phyloP scores from a whole-genome alignment of 148 eudicot species.

The Cornus florida region DNA sequence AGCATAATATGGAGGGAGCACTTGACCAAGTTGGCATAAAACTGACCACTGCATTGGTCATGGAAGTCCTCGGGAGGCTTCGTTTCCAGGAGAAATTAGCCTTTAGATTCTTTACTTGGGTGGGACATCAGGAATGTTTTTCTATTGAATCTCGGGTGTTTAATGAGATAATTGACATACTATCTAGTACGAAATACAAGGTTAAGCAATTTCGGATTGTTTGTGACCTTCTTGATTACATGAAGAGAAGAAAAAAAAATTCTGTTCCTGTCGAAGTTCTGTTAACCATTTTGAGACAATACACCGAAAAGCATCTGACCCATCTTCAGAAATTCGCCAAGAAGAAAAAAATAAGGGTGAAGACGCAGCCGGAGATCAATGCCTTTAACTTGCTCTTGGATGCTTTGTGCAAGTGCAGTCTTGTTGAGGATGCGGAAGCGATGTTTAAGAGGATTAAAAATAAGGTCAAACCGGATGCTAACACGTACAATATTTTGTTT shows the following conservation, averaged over 20 bases:
- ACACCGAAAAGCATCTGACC: constrained; percentile 76
- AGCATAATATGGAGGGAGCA: constrained; percentile 45
- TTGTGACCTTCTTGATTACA: constrained; percentile 82
- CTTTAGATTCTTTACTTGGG: constrained; percentile 94
- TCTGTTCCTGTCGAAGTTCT: constrained; percentile 72
- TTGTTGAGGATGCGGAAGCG: constrained; percentile 74
- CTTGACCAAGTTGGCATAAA: constrained; percentile 42
- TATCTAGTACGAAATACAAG: constrained; percentile 76
- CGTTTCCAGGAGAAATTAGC: constrained; percentile 78
- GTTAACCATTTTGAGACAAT: constrained; percentile 55
- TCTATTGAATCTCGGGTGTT: constrained; percentile 66
- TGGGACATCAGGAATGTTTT: constrained; percentile 60
- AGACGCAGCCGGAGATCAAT: constrained; percentile 64
- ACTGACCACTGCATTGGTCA: constrained; percentile 59
- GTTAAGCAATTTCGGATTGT: constrained; percentile 69
- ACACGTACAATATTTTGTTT: constrained; percentile 69
- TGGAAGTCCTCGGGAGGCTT: constrained; percentile 55
- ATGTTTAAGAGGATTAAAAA: constrained; percentile 55
- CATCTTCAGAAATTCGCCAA: constrained; percentile 70
- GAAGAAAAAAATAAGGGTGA: constrained; percentile 75
- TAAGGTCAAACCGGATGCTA: constrained; percentile 66
- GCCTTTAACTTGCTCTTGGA: constrained; percentile 89
- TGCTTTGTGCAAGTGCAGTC: constrained; percentile 83
- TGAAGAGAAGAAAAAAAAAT: constrained; percentile 70
- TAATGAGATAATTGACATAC: constrained; percentile 85